Conservation (phyloP, 1,284 basidiomycete species). For the Boletus subluridellus region DNA sequence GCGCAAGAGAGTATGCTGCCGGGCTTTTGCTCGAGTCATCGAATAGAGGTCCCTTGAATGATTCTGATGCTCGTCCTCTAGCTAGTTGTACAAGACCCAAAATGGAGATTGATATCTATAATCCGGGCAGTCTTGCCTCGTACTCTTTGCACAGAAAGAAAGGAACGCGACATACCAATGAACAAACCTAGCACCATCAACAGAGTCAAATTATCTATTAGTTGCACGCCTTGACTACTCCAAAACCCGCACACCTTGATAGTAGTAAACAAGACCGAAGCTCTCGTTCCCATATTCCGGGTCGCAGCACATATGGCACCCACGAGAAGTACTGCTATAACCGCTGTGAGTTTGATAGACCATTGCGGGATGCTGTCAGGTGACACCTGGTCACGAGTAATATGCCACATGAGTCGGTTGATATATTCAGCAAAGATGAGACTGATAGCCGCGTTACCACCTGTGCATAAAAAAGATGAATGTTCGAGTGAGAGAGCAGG, state of each 20-base stretch:
- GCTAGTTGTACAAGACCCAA: conserved; percentile 72
- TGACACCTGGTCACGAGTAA: conserved; percentile 58
- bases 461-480: conserved; percentile 35
- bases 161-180: conserved; percentile 43
- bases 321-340: conserved; percentile 68
- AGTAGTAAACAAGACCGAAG: conserved; percentile 81
- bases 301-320: conserved; percentile 77
- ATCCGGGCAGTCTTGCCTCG: background rate
- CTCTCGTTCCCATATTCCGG: conserved; percentile 74
- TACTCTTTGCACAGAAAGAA: background rate
- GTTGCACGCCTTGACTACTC: background rate
- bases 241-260: conserved; percentile 62
- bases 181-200: conserved; percentile 45
- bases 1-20: conserved; percentile 84
- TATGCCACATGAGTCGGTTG: conserved; percentile 73
- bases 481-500: background rate
- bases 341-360: conserved; percentile 89
- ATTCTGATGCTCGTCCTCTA: conserved; percentile 63
- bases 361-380: conserved; percentile 82
- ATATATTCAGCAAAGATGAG: conserved; percentile 85
- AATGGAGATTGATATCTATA: conserved; percentile 65
- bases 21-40: conserved; percentile 72
- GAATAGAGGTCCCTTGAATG: conserved; percentile 68
- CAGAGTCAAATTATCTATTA: background rate
- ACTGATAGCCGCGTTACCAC: conserved; percentile 65